Evolutionary conservation across 75 land plant species (phyloP).

Genomic region (Cryptomeria japonica): DNA sequence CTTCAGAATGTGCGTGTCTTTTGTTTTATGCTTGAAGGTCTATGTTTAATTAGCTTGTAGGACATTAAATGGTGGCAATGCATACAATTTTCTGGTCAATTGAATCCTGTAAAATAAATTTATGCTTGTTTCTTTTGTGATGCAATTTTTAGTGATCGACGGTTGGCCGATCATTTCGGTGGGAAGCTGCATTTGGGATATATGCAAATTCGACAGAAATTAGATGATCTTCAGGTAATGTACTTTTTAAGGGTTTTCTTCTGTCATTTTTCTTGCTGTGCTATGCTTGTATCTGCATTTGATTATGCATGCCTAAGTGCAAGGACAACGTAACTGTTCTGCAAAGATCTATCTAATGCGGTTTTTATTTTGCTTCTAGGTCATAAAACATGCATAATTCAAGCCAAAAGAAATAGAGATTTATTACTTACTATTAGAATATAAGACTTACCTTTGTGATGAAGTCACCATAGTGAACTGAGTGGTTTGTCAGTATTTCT

Average conservation of each 20-base stretch:
- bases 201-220: conserved; percentile 93
- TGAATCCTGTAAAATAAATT: not conserved
- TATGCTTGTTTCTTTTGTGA: conserved; percentile 1
- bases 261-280: not conserved
- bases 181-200: conserved; percentile 97
- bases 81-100: not conserved
- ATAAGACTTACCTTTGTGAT: no score
- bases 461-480: no score
- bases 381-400: not conserved
- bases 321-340: not conserved
- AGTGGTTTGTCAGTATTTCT: no score
- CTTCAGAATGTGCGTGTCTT: conserved; percentile 76
- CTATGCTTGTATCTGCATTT: not conserved
- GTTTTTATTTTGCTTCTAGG: not conserved
- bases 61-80: not conserved
- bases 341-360: not conserved
- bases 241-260: not conserved
- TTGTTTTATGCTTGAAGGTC: conserved; percentile 45
- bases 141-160: conserved; percentile 71
- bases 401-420: not conserved
- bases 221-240: conserved; percentile 82
- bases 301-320: not conserved
- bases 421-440: not conserved
- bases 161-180: conserved; percentile 96
- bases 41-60: conserved; percentile 30